A percentile compares a stretch with the other conserved stretches of the same genome.
Evolutionary conservation across 2,329 filamentous ascomycete species (phyloP).

Genomic region (Shiraia sp.): DNA sequence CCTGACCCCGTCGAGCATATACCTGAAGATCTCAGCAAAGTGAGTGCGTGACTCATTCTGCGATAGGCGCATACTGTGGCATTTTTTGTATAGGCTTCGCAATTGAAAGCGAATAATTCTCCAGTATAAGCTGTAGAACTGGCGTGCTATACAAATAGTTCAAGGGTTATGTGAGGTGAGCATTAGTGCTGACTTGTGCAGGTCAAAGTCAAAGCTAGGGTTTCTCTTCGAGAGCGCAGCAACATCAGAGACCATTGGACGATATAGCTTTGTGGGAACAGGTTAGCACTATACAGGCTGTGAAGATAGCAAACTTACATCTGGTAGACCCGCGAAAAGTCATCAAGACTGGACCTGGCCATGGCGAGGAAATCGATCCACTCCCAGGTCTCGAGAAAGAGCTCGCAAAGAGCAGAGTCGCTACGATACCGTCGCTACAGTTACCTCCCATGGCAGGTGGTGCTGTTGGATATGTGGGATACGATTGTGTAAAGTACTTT

Average conservation of each 20-base stretch:
- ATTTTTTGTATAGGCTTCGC: too few species aligned
- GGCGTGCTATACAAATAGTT: too few species aligned
- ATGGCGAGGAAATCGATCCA: constrained; percentile 83
- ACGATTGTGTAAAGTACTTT: constrained; percentile 97
- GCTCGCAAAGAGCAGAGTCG: constrained; percentile 76
- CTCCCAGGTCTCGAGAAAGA: constrained; percentile 81
- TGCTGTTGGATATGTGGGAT: constrained; percentile 94
- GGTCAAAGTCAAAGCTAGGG: constrained; percentile 72
- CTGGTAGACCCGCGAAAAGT: constrained; percentile 68
- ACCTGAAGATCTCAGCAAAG: constrained; percentile 84
- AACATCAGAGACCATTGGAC: constrained; percentile 84
- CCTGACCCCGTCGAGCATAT: constrained; percentile 91
- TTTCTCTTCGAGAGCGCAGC: constrained; percentile 97
- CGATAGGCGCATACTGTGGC: too few species aligned
- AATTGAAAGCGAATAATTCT: too few species aligned
- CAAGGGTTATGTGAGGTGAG: background rate
- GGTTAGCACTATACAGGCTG: constrained; percentile 50
- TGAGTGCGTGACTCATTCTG: constrained; percentile 52
- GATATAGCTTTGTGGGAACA: constrained; percentile 94
- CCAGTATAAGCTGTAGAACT: too few species aligned
- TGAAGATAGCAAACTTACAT: constrained; percentile 10
- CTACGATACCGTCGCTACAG: constrained; percentile 77
- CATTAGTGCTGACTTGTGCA: constrained; percentile 27
- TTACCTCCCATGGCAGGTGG: constrained; percentile 88
- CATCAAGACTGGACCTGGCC: constrained; percentile 82